These are phyloP conservation scores for Venturia aucupariae DNA, from an alignment of 2,329 filamentous ascomycete genomes.

Conservation along the genomic window DNA sequence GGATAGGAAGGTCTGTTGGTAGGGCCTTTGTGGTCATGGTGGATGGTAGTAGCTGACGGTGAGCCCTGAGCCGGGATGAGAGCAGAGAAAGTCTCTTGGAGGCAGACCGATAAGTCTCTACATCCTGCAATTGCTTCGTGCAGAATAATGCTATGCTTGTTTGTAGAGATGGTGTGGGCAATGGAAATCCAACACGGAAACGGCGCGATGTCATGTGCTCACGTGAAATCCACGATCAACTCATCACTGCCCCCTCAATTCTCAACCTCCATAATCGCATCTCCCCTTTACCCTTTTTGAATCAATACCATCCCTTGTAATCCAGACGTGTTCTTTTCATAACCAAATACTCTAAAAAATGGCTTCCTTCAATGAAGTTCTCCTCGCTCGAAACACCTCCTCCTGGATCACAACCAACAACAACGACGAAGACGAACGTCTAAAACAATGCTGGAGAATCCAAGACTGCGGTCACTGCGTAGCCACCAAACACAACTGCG, in stretches of 20 bases:
- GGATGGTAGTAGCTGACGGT: background rate
- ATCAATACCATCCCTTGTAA: no score
- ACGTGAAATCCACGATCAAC: background rate
- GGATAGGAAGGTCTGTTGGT: constrained; percentile 3
- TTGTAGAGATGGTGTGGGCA: background rate
- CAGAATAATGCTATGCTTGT: no score
- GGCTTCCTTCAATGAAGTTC: background rate
- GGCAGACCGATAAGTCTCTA: no score
- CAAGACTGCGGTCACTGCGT: constrained; percentile 10
- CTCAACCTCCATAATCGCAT: no score
- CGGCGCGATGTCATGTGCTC: background rate
- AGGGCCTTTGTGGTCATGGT: background rate
- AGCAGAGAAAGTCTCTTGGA: no score
- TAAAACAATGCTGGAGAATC: constrained; percentile 11
- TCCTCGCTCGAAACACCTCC: constrained; percentile 1
- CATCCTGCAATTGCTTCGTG: no score
- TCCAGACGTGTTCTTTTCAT: background rate
- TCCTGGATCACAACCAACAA: background rate
- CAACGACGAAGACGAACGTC: constrained; percentile 18
- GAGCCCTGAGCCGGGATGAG: background rate
- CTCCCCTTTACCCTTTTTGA: background rate
- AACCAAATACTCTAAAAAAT: background rate
- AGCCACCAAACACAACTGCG: constrained; percentile 3
- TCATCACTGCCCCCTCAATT: no score
- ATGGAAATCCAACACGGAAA: background rate